Conservation (phyloP, 2,329 filamentous ascomycete genomes). For the Penicillium sp. region DNA sequence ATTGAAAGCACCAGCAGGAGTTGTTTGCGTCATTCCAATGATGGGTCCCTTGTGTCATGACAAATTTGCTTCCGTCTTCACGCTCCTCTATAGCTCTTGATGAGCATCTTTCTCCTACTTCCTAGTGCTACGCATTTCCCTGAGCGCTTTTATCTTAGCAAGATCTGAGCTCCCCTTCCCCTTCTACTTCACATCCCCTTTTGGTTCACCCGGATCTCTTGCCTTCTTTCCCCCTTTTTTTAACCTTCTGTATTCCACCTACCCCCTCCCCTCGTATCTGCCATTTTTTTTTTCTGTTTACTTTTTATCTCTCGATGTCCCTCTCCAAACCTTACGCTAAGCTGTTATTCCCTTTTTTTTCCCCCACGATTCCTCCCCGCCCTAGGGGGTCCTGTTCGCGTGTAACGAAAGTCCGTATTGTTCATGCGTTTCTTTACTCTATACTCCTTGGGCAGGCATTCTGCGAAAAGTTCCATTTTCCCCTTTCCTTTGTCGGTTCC, state of each 20-base stretch:
- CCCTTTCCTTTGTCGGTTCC: conserved; percentile 18
- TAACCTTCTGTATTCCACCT: conserved; percentile 1
- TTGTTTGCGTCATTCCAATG: conserved; percentile 39
- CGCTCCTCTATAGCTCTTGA: conserved; percentile 38
- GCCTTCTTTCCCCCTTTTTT: not conserved
- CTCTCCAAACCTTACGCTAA: conserved; percentile 9
- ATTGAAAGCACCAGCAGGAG: conserved; percentile 43
- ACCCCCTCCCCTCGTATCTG: conserved; percentile 2
- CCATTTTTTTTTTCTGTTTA: conserved; percentile 13
- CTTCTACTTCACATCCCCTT: conserved; percentile 3
- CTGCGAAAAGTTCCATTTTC: conserved; percentile 42
- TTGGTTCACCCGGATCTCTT: not conserved
- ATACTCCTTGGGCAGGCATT: conserved; percentile 43
- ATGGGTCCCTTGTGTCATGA: conserved; percentile 41
- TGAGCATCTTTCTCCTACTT: conserved; percentile 36
- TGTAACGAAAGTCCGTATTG: conserved; percentile 38
- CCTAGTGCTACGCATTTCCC: conserved; percentile 38
- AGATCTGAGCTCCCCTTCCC: conserved; percentile 30
- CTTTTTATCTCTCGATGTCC: not conserved
- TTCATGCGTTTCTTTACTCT: conserved; percentile 32
- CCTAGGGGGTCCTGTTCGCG: conserved; percentile 30
- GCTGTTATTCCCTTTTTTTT: conserved; percentile 16
- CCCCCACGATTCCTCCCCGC: conserved; percentile 15
- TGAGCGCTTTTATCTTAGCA: conserved; percentile 40
- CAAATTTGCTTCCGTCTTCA: conserved; percentile 30